Base-by-base conservation (phyloP, 73 alveolate species). In the Paramecium octaurelia region DNA sequence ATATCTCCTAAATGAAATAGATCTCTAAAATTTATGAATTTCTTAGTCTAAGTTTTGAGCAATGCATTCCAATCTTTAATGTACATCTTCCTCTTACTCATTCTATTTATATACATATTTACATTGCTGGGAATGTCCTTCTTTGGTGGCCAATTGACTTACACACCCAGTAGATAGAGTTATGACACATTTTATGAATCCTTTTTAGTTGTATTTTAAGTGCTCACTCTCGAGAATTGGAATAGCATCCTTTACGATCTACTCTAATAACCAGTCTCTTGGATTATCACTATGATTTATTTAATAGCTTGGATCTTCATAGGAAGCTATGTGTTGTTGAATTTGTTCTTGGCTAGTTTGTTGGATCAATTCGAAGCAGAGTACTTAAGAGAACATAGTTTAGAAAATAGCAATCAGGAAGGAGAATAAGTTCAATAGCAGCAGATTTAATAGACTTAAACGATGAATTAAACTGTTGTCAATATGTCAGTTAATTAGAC, bases 211-310 rank as follows among this genome's bases (percentile, higher is more conserved):
- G 97, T 97, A 14, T 98, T 97, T 83, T 96, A 97, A 92, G 93
- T 98, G 6, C 48, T 98, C 83, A 97, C 99, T n/a, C 91, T 93
- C 36, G 99, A 97, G 86, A 95, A 97, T 86, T 98, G 99, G 99
- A 95, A 98, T 87, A 86, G 86, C 16, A 76, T 97, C 11, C 96
- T 97, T 14, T 94, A 94, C 77, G 98, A 94, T 29, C 64, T 96
- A 10, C 68, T 95, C 77, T 29, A 95, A 27, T 85, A 97, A 16
- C 14, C 35, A 35, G 97, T 94, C 0, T 58, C 59, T 23, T 42
- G 92, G 23, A 70, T 91, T 50, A 92, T 96, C 36, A 88, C 98
- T 16, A 90, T 93, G 46, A 77, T 97, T 77, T 98, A 94, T 85
- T 92, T 97, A 48, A 93, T 97, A 24, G 93, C 97, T 14, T 98